A percentile compares a stretch with the other conserved stretches of the same genome.
phyloP scores from a whole-genome alignment of 2,329 filamentous ascomycete genomes.

The Exophiala viscosa region DNA sequence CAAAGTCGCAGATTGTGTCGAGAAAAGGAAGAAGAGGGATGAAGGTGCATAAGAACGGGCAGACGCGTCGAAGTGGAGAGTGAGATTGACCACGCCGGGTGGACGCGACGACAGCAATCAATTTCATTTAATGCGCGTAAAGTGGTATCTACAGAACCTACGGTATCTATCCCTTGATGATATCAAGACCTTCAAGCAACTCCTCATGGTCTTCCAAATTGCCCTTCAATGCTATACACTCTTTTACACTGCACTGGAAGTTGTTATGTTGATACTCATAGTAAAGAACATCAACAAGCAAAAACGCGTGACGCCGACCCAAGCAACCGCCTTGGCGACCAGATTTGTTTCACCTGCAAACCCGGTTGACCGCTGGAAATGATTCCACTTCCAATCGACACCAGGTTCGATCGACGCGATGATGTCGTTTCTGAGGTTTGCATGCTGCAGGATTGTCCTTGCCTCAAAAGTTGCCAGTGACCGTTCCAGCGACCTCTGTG shows the following conservation, averaged over 20 bases:
- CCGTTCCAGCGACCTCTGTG: too few species aligned
- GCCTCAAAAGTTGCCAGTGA: too few species aligned
- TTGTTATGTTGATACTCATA: background rate
- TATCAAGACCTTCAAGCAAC: background rate
- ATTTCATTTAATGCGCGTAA: background rate
- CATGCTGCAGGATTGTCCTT: background rate
- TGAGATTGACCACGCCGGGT: background rate
- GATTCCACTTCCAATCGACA: conserved; percentile 11
- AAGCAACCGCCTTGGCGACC: conserved; percentile 17
- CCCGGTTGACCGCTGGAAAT: background rate
- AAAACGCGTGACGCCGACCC: background rate
- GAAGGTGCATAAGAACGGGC: background rate
- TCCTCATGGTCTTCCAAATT: too few species aligned
- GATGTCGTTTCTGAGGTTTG: conserved; percentile 3
- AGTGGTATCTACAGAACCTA: too few species aligned
- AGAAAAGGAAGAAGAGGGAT: conserved; percentile 1
- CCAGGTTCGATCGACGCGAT: conserved; percentile 5
- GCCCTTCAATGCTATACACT: too few species aligned
- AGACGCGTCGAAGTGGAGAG: conserved; percentile 6
- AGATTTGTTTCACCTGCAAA: conserved; percentile 7
- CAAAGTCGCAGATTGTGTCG: conserved; percentile 5
- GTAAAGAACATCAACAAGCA: too few species aligned
- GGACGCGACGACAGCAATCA: background rate
- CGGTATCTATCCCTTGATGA: background rate
- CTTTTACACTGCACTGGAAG: background rate